Evolutionary conservation across 2,329 filamentous ascomycete species (phyloP).

Genomic region (Hypoxylon sp.): DNA sequence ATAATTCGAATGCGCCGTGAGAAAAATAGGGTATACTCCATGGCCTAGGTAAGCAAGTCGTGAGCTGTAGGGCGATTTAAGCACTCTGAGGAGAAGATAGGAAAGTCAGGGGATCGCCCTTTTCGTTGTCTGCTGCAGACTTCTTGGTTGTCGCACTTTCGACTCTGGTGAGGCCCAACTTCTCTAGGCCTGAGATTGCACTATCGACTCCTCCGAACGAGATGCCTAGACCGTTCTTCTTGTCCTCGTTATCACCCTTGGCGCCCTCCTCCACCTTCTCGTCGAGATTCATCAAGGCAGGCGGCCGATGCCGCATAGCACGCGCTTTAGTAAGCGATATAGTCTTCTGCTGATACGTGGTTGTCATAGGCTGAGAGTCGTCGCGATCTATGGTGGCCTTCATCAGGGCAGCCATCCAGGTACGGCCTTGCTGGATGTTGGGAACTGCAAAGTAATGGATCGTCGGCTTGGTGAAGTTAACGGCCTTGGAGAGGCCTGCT

Average conservation of each 20-base stretch:
- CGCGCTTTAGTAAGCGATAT: slow-evolving; percentile 90
- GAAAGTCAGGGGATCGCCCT: slow-evolving; percentile 40
- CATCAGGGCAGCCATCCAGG: slow-evolving; percentile 99
- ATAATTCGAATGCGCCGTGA: slow-evolving; percentile 27
- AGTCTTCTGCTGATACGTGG: slow-evolving; percentile 96
- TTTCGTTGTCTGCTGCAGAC: slow-evolving; percentile 45
- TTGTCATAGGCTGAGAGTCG: slow-evolving; percentile 78
- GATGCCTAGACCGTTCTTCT: slow-evolving; percentile 50
- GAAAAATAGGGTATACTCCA: slow-evolving; percentile 11
- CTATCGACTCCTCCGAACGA: slow-evolving; percentile 51
- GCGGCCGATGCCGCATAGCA: slow-evolving; percentile 86
- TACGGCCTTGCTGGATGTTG: slow-evolving; percentile 82
- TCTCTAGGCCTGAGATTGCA: slow-evolving; percentile 49
- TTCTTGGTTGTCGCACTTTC: slow-evolving; percentile 47
- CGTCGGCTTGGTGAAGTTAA: slow-evolving; percentile 97
- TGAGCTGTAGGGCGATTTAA: slow-evolving; percentile 20
- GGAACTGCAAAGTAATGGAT: slow-evolving; percentile 98
- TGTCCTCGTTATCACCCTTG: slow-evolving; percentile 42
- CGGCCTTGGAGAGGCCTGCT: slow-evolving; percentile 83
- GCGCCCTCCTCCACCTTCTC: slow-evolving; percentile 49
- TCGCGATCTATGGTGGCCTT: slow-evolving; percentile 98
- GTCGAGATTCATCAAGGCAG: slow-evolving; percentile 80
- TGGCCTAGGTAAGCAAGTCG: slow-evolving; percentile 9
- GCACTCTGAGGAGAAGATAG: slow-evolving; percentile 44
- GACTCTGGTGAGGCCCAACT: slow-evolving; percentile 44